Percentiles rank a stretch among this genome's conserved stretches.
These are phyloP conservation scores for Psilocybe tampanensis DNA, from an alignment of 768 basidiomycete species.

Conservation along the genomic window DNA sequence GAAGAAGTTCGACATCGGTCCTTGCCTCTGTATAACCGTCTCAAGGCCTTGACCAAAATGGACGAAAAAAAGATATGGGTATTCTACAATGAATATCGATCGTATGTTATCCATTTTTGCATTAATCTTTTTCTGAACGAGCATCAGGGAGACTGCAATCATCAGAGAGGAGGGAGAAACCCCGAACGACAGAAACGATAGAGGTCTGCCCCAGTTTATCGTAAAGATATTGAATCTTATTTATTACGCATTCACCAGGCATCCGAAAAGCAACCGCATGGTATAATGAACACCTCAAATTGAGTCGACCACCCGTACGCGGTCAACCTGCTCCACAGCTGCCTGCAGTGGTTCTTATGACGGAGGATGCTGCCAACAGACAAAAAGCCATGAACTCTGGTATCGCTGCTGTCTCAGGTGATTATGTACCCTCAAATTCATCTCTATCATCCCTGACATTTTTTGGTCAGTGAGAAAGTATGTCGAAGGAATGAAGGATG, in stretches of 20 bases:
- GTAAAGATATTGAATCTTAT: not conserved
- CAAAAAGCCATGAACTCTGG: conserved; percentile 70
- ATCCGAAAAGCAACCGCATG: conserved; percentile 88
- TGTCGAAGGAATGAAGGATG: conserved; percentile 71
- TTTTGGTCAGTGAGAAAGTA: conserved; percentile 69
- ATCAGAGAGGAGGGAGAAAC: conserved; percentile 77
- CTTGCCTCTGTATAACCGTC: conserved; percentile 88
- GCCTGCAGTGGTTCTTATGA: conserved; percentile 78
- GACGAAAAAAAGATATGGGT: conserved; percentile 88
- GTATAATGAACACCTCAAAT: conserved; percentile 77
- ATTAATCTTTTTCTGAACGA: not conserved
- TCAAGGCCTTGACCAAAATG: conserved; percentile 80
- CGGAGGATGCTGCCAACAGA: conserved; percentile 87
- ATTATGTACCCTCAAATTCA: conserved; percentile 4
- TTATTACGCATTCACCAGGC: conserved; percentile 44
- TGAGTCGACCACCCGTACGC: conserved; percentile 52
- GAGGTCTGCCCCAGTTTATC: conserved; percentile 56
- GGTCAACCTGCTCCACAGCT: conserved; percentile 45
- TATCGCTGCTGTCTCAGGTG: conserved; percentile 66
- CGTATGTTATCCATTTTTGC: conserved; percentile 47
- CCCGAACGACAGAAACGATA: conserved; percentile 93
- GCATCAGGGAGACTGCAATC: conserved; percentile 73
- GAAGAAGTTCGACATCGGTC: conserved; percentile 97
- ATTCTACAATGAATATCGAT: conserved; percentile 86
- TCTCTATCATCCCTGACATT: not conserved